Base-by-base conservation (phyloP, 306 rosid species). In the Vachellia collinsii region DNA sequence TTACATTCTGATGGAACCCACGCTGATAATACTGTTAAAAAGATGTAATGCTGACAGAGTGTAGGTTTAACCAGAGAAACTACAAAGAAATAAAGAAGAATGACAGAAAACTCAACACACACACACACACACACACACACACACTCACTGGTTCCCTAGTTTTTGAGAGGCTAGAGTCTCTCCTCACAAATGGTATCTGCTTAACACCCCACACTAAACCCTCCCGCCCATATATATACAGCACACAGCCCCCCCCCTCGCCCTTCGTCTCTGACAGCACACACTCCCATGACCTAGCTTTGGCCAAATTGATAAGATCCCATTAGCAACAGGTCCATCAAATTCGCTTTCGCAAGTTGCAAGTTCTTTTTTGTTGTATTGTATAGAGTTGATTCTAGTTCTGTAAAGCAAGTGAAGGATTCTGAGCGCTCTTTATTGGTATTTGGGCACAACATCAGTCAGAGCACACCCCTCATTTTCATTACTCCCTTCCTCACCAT, bases 401-500 rank as follows among this genome's bases (percentile, higher is more conserved):
- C 59, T 17, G 22, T 53, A 19, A 53, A 53, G 59, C 10, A 19
- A 47, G 3, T 37, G 5, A 29, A 47, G 42, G 58, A 71, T 25
- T 71, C 42, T 71, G 36, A 71, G 11, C n/a, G 19, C 61, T 47
- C 59, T 47, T 41, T 68, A 41, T 42, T 42, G 34, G 50, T 47
- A 23, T 25, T 74, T 63, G 75, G 47, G 71, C 69, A 71, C 17
- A 53, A 68, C 37, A 22, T 1, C 20, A 12, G 54, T 65, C 14
- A 41, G 72, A 37, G 66, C n/a, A 64, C 36, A 2, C 77, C 53
- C 62, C 63, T 71, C 56, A 58, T 47, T 82, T 70, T 11, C 22
- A 37, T 72, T 47, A 34, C n/a, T 68, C 72, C 48, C 14, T 59
- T 70, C 23, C 4, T 42, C 71, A 58, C 3, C 39, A 12, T 44